Conservation (phyloP, 2,329 filamentous ascomycete genomes). For the Aspergillus felis region DNA sequence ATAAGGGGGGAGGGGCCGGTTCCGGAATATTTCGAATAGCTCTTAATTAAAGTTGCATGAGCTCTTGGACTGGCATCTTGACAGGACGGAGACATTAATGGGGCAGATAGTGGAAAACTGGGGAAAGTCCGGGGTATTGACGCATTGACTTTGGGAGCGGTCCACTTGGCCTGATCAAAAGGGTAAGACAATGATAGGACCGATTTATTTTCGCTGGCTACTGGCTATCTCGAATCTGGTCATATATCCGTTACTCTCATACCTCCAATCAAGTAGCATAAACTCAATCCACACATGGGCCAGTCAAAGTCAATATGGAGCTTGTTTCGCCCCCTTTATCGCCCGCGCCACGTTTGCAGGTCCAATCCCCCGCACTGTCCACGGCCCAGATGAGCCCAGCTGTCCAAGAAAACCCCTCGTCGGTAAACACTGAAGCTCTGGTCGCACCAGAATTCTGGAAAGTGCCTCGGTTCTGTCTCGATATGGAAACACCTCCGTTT, state of each 20-base stretch:
- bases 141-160: not conserved
- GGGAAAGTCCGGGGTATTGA: not conserved
- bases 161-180: not conserved
- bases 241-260: not conserved
- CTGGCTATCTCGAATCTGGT: not conserved
- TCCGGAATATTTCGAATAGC: not conserved
- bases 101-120: not conserved
- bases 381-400: not conserved
- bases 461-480: constrained; percentile 27
- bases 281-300: not conserved
- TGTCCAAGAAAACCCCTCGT: constrained; percentile 6
- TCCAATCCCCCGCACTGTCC: constrained; percentile 22
- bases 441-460: constrained; percentile 4
- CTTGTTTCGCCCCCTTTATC: not conserved
- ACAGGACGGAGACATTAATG: not conserved
- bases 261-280: not conserved
- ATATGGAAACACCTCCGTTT: constrained; percentile 9
- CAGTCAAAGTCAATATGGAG: not conserved
- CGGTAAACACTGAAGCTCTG: constrained; percentile 6
- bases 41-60: not conserved
- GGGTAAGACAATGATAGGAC: not conserved
- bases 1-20: not conserved
- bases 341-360: constrained; percentile 9
- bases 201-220: not conserved
- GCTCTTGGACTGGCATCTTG: not conserved